Base-by-base conservation (phyloP, 345 rosid species). In the Eucalyptus fibrosa region DNA sequence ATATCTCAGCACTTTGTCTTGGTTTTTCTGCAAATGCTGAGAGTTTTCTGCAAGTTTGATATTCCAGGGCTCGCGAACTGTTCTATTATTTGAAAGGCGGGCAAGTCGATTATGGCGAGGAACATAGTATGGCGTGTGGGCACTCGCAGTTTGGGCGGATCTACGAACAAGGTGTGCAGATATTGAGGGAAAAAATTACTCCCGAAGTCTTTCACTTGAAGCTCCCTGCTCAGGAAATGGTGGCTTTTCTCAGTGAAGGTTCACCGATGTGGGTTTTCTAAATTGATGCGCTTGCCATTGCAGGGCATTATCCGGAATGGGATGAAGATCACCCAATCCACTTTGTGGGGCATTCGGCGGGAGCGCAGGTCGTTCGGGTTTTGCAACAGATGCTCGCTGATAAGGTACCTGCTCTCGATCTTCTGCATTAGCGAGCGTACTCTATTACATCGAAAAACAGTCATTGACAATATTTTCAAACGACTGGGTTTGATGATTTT, bases 321-420 rank as follows among this genome's bases (percentile, higher is more conserved):
- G 99, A 97, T 86, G 98, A 96, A 88, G 94, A 95, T 88, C 99
- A 98, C 89, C 99, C 99, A 9, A 93, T 98, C 91, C 99, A 97
- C 89, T 96, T 98, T 92, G 98, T 98, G 50, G 99, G 99, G 86
- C 99, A 98, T 91, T 98, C 99, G 3, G 99, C 99, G 7, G 99
- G 99, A 88, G 99, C 99, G 45, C 99, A 97, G 93, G 99, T 98
- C 40, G 96, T 97, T 92, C 99, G 99, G 69, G 96, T 97, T 59
- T 88, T 98, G 98, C 99, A 98, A 93, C 99, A 98, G 95, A 97
- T 98, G 99, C 98, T 98, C 12, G 97, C 98, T 26, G 97, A 97
- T 62, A 96, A 98, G 97, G 99, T 96, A 40, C 93, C 59, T 53
- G 26, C 59, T 88, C 30, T 88, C 24, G 47, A 77, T 37, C 83